These are phyloP conservation scores for Microcyclospora tardicrescens DNA, from an alignment of 2,329 filamentous ascomycete genomes.

Conservation along the genomic window DNA sequence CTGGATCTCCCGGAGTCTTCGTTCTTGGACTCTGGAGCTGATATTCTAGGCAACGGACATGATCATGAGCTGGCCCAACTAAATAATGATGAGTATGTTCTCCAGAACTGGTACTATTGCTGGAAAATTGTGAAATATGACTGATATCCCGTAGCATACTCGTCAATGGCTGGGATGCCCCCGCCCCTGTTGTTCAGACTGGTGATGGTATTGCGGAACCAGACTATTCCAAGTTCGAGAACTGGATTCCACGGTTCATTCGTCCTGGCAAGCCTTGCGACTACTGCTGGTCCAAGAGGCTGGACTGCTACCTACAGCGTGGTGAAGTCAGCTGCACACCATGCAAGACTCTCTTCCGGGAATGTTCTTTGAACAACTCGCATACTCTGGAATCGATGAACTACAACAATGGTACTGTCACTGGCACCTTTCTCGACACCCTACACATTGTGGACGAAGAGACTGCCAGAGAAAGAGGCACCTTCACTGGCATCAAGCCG, in stretches of 20 bases:
- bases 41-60: too few relatives aligned
- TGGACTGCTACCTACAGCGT: conserved; percentile 33
- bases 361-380: conserved; percentile 33
- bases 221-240: conserved; percentile 11
- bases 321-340: conserved; percentile 32
- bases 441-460: conserved; percentile 36
- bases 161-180: too few relatives aligned
- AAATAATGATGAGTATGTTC: too few relatives aligned
- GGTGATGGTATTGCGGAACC: conserved; percentile 2
- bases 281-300: conserved; percentile 33
- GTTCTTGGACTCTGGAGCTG: too few relatives aligned
- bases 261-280: conserved; percentile 34
- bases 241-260: conserved; percentile 34
- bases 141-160: too few relatives aligned
- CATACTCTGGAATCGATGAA: conserved; percentile 16
- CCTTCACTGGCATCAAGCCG: conserved; percentile 21
- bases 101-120: too few relatives aligned
- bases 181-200: too few relatives aligned
- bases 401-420: conserved; percentile 9
- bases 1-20: too few relatives aligned
- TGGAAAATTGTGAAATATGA: too few relatives aligned
- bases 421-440: conserved; percentile 31
- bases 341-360: conserved; percentile 35
- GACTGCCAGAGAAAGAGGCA: conserved; percentile 19
- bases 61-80: too few relatives aligned